These are phyloP conservation scores for Nemania serpens DNA, from an alignment of 2,329 filamentous ascomycete species.

Conservation along the genomic window DNA sequence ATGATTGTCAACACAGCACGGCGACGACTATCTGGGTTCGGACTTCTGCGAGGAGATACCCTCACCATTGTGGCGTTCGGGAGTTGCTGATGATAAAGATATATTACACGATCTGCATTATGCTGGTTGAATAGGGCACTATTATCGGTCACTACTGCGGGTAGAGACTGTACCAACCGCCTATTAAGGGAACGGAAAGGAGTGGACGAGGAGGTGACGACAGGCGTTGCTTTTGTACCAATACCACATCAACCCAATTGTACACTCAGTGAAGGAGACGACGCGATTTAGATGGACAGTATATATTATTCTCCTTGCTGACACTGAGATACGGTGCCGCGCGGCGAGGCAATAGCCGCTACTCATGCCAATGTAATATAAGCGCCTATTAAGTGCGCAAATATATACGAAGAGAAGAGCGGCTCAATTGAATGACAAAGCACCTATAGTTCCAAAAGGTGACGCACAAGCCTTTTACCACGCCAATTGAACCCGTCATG, in stretches of 20 bases:
- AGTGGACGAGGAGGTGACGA: constrained; percentile 9
- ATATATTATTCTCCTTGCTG: constrained; percentile 3
- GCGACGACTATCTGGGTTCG: constrained; percentile 28
- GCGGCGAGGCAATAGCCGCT: constrained; percentile 30
- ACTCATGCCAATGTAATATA: constrained; percentile 40
- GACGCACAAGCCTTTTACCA: not conserved
- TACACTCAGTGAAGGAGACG: constrained; percentile 22
- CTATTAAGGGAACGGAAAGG: not conserved
- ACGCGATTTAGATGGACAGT: constrained; percentile 10
- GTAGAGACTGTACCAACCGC: constrained; percentile 12
- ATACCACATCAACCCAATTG: constrained; percentile 16
- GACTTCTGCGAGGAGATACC: constrained; percentile 40
- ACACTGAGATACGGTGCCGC: constrained; percentile 9
- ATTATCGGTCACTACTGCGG: not conserved
- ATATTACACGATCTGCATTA: constrained; percentile 24
- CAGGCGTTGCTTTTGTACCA: constrained; percentile 22
- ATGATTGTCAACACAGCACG: constrained; percentile 31
- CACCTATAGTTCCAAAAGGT: not conserved
- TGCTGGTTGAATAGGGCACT: constrained; percentile 15
- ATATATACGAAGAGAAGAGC: constrained; percentile 4
- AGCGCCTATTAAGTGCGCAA: constrained; percentile 26
- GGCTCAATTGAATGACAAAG: not conserved
- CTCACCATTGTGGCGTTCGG: constrained; percentile 40
- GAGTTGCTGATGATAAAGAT: constrained; percentile 25
- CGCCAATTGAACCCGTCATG: not conserved